Evolutionary conservation across 371 early-diverging fungal genomes (phyloP), one percentile per base, ranked within the genome.

Genomic region (Mucor piriformis): DNA sequence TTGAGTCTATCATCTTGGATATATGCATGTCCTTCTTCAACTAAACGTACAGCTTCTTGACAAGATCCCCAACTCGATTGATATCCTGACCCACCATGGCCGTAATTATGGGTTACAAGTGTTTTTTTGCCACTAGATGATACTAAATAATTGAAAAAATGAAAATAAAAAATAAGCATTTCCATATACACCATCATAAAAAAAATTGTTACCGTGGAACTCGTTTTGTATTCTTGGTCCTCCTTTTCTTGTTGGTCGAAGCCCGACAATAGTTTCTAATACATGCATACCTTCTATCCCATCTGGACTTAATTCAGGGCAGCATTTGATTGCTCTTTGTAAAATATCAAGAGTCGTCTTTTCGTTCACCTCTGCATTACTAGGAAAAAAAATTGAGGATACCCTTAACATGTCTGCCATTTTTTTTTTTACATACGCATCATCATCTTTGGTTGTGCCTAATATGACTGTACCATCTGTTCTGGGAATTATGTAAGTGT

Each of bases 31-130:
- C 67, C 78, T 54, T 77, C 62, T 33, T 79, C 66, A 18, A 90
- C 76, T 29, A 86, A 56, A 8, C 64, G 54, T 6, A 75, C 68
- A 2, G 76, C 80, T 29, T 76, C 73, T 37, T 77, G 70, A 4
- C 86, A 84, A 44, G 83, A 76, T 11, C 90, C 92, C 90, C 90
- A 92, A 58, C 88, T 86, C 23, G 84, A 78, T 66, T 88, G 85
- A 69, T 82, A 90, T 23, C 90, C 82, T 70, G 66, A 64, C 11
- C 56, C 63, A 27, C 61, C 89, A 67, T 93, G 92, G 0, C 93
- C 93, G 75, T 91, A 91, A 56, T 89, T 87, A 66, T 91, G 88
- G 6, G 82, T 77, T 8, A 89, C 61, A 34, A 87, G 43, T 7
- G 86, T 65, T n/a, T 64, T 67, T 33, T 70, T 69, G 12, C 79